These are phyloP conservation scores for Spinacia oleracea DNA, from an alignment of 179 eudicot species.

Conservation along the genomic window DNA sequence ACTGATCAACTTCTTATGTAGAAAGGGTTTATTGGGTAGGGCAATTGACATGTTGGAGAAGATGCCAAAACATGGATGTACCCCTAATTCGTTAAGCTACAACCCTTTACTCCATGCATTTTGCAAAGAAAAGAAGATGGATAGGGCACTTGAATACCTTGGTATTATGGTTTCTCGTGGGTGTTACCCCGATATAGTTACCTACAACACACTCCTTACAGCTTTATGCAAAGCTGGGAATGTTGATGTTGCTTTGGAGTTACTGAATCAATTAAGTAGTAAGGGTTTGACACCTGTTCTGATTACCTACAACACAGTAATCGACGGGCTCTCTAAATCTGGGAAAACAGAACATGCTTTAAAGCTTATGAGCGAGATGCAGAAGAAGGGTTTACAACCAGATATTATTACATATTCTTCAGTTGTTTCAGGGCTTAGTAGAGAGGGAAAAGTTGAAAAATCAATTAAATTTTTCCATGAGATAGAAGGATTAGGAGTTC, in stretches of 20 bases:
- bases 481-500: slow-evolving; percentile 57
- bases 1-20: slow-evolving; percentile 74
- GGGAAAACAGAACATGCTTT: slow-evolving; percentile 72
- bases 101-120: slow-evolving; percentile 84
- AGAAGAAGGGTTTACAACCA: slow-evolving; percentile 64
- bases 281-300: slow-evolving; percentile 79
- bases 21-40: slow-evolving; percentile 68
- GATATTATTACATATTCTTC: slow-evolving; percentile 77
- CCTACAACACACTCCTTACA: slow-evolving; percentile 77
- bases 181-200: slow-evolving; percentile 87
- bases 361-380: slow-evolving; percentile 68
- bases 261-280: slow-evolving; percentile 61
- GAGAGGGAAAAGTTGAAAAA: slow-evolving; percentile 78
- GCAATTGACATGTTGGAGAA: slow-evolving; percentile 76
- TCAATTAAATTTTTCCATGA: slow-evolving; percentile 64
- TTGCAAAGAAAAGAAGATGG: slow-evolving; percentile 89
- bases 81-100: slow-evolving; percentile 78
- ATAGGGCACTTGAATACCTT: slow-evolving; percentile 77
- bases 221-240: slow-evolving; percentile 87
- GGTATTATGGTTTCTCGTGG: slow-evolving; percentile 81
- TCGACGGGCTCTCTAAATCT: slow-evolving; percentile 73
- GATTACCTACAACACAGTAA: slow-evolving; percentile 86
- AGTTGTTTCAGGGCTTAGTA: slow-evolving; percentile 67
- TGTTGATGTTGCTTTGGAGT: slow-evolving; percentile 72
- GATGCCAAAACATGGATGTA: slow-evolving; percentile 80